Conservation (phyloP, 169 alveolate genomes). For the Plasmodium cynomolgi region DNA sequence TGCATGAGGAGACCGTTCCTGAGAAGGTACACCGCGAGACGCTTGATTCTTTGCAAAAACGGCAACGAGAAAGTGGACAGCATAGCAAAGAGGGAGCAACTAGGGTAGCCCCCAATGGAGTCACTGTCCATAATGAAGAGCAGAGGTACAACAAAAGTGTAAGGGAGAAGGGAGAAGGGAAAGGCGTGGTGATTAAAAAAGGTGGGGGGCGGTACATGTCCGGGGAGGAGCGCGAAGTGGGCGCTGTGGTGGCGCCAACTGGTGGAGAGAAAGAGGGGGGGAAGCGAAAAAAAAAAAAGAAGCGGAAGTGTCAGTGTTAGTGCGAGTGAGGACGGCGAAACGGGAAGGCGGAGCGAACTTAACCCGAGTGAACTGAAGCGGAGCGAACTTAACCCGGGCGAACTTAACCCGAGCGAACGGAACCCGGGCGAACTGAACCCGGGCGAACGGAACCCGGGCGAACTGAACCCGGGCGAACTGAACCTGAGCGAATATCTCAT, state of each 20-base stretch:
- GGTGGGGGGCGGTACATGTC: not conserved
- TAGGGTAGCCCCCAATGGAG: not conserved
- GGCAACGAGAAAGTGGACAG: not conserved
- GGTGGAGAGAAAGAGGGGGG: not conserved
- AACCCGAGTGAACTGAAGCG: constrained; percentile 22
- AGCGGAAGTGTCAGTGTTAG: not conserved
- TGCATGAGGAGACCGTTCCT: not conserved
- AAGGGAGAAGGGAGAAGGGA: not conserved
- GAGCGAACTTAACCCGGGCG: not conserved
- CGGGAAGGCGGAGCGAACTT: not conserved
- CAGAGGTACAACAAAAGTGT: not conserved
- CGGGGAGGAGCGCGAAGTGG: not conserved
- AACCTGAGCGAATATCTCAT: constrained; percentile 35
- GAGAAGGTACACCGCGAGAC: not conserved
- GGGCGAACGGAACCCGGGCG: no score
- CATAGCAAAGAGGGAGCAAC: not conserved
- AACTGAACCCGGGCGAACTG: not conserved
- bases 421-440: not conserved
- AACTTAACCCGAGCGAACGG: constrained; percentile 26
- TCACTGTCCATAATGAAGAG: not conserved
- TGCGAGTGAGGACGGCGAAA: not conserved
- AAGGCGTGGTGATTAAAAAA: not conserved
- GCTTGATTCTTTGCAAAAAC: not conserved
- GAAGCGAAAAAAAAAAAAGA: not conserved
- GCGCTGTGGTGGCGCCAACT: not conserved